phyloP scores from a whole-genome alignment of 805 yeast species.

The Komagataella kurtzmanii region DNA sequence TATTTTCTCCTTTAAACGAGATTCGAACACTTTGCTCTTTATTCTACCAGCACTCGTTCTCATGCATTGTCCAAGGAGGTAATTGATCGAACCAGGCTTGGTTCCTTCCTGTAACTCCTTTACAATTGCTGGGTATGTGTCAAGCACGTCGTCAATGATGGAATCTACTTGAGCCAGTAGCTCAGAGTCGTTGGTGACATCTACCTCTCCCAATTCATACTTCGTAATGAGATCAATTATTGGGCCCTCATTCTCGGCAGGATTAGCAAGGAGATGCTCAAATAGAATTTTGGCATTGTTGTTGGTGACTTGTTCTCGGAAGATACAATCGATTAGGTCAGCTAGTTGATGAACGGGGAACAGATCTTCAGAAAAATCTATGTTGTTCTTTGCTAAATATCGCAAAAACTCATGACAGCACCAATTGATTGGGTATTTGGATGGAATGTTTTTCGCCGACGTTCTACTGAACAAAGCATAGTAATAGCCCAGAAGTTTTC shows the following conservation, averaged over 20 bases:
- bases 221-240: constrained; percentile 36
- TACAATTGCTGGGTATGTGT: constrained; percentile 38
- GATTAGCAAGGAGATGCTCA: constrained; percentile 41
- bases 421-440: constrained; percentile 57
- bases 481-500: constrained; percentile 39
- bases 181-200: constrained; percentile 7
- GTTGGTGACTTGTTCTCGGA: constrained; percentile 35
- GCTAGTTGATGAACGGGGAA: constrained; percentile 32
- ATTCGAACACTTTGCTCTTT: constrained; percentile 13
- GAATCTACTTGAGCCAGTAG: constrained; percentile 3
- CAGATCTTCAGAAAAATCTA: constrained; percentile 16
- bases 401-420: constrained; percentile 73
- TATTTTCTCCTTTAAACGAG: constrained; percentile 8
- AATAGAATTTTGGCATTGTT: constrained; percentile 58
- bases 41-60: constrained; percentile 56
- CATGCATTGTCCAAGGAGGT: constrained; percentile 78
- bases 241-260: constrained; percentile 17
- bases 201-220: constrained; percentile 29
- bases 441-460: constrained; percentile 10
- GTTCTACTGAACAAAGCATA: constrained; percentile 21
- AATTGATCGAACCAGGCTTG: constrained; percentile 53
- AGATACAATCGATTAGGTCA: constrained; percentile 39
- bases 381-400: constrained; percentile 36
- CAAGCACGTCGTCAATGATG: constrained; percentile 21
- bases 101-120: constrained; percentile 42